phyloP scores from a whole-genome alignment of 2,329 filamentous ascomycete species.

The Escovopsis weberi region DNA sequence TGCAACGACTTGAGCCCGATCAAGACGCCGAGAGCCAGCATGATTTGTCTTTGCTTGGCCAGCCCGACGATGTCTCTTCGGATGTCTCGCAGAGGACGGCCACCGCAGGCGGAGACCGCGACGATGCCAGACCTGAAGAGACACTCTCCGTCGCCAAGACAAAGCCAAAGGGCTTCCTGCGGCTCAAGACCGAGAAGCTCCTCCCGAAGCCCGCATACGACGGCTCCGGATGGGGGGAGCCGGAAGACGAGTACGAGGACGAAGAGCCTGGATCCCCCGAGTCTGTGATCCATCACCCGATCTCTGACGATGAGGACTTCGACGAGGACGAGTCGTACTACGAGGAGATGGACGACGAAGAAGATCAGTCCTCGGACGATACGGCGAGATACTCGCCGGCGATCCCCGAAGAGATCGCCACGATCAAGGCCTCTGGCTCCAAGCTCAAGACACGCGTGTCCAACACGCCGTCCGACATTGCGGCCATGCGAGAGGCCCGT shows the following conservation, averaged over 20 bases:
- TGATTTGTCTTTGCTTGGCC: conserved; percentile 1
- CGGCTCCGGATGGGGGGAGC: conserved; percentile 45
- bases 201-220: conserved; percentile 49
- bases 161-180: conserved; percentile 6
- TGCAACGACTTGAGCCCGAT: background rate
- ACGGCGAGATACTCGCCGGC: conserved; percentile 34
- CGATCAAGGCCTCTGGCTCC: conserved; percentile 76
- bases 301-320: conserved; percentile 34
- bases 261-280: conserved; percentile 65
- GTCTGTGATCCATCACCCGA: conserved; percentile 73
- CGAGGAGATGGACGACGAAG: conserved; percentile 4
- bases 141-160: conserved; percentile 3
- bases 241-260: conserved; percentile 36
- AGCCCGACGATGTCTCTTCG: background rate
- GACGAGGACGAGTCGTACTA: conserved; percentile 10
- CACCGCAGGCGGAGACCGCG: too few species aligned
- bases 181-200: conserved; percentile 31
- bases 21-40: background rate
- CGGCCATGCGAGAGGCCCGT: conserved; percentile 73
- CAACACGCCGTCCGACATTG: conserved; percentile 69
- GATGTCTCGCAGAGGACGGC: too few species aligned
- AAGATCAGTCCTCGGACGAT: conserved; percentile 16
- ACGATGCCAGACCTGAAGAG: conserved; percentile 5
- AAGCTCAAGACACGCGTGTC: conserved; percentile 83
- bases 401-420: conserved; percentile 71